Percentiles rank a stretch among this genome's conserved stretches.
Conservation (phyloP, 441 rosid species). For the Jatropha podagrica region DNA sequence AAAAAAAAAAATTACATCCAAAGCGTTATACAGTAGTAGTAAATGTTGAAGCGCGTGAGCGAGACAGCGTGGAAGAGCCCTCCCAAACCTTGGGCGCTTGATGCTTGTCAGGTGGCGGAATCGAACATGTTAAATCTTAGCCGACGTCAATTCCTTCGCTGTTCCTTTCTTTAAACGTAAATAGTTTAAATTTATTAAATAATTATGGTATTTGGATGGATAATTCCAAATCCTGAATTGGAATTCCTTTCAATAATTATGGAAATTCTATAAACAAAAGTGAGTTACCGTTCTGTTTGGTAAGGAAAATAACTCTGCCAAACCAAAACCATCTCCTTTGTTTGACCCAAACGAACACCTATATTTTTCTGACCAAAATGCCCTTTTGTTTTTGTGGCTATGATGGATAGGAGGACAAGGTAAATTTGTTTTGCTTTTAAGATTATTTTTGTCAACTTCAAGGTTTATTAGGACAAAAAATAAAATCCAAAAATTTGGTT, state of each 20-base stretch:
- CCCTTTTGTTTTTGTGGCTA: slow-evolving; percentile 15
- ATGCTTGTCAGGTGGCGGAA: slow-evolving; percentile 18
- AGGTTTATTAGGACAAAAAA: background rate
- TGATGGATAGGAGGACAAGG: background rate
- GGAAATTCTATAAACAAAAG: background rate
- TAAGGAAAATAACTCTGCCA: background rate
- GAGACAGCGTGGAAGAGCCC: background rate
- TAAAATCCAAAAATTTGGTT: too few species aligned
- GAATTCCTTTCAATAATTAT: background rate
- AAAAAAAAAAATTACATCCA: too few species aligned
- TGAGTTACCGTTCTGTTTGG: slow-evolving; percentile 5
- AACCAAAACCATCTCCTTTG: background rate
- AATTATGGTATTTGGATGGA: background rate
- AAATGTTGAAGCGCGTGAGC: background rate
- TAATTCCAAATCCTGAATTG: background rate
- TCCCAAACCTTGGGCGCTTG: background rate
- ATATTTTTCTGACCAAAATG: background rate
- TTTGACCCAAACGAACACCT: background rate
- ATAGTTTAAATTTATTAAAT: too few species aligned
- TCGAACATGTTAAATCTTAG: slow-evolving; percentile 9
- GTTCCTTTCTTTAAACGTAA: background rate
- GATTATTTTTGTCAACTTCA: slow-evolving; percentile 7
- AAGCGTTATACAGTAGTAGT: background rate
- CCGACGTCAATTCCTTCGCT: background rate
- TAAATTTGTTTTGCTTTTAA: background rate